A percentile compares a stretch with the other conserved stretches of the same genome.
Evolutionary conservation across 2,329 filamentous ascomycete species (phyloP).

Genomic region (Hymenoscyphus repandus): DNA sequence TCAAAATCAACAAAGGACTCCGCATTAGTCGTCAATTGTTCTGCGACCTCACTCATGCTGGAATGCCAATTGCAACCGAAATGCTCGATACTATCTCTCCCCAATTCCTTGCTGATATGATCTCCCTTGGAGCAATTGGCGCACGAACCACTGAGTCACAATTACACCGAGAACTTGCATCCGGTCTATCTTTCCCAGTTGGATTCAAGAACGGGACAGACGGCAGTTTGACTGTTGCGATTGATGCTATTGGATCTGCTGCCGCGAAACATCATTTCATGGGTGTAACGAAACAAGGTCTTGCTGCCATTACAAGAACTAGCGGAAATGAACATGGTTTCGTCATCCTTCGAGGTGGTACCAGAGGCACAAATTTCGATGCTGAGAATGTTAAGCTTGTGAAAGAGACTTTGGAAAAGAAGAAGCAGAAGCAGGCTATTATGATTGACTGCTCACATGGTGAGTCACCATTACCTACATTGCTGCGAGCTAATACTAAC

Average conservation of each 20-base stretch:
- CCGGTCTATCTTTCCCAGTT: slow-evolving; percentile 92
- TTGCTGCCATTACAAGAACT: slow-evolving; percentile 91
- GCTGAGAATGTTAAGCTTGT: slow-evolving; percentile 73
- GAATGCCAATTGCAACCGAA: slow-evolving; percentile 94
- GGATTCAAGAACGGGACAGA: slow-evolving; percentile 99
- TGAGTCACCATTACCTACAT: slow-evolving; percentile 37
- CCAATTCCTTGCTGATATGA: slow-evolving; percentile 93
- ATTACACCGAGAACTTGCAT: slow-evolving; percentile 91
- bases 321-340: slow-evolving; percentile 96
- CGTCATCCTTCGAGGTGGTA: slow-evolving; percentile 89
- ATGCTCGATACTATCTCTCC: slow-evolving; percentile 99
- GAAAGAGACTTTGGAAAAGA: slow-evolving; percentile 73
- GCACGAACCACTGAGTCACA: slow-evolving; percentile 96
- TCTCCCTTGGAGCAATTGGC: slow-evolving; percentile 92
- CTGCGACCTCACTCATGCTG: slow-evolving; percentile 76
- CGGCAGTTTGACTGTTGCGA: slow-evolving; percentile 81
- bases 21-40: slow-evolving; percentile 90
- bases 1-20: slow-evolving; percentile 98
- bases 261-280: slow-evolving; percentile 93
- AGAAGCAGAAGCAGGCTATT: slow-evolving; percentile 80
- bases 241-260: slow-evolving; percentile 89
- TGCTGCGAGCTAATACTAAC: slow-evolving; percentile 7
- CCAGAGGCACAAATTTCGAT: slow-evolving; percentile 90
- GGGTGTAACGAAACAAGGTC: slow-evolving; percentile 95
- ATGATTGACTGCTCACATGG: slow-evolving; percentile 99